phyloP scores from a whole-genome alignment of 2,329 filamentous ascomycete species.

The Cytospora mali region DNA sequence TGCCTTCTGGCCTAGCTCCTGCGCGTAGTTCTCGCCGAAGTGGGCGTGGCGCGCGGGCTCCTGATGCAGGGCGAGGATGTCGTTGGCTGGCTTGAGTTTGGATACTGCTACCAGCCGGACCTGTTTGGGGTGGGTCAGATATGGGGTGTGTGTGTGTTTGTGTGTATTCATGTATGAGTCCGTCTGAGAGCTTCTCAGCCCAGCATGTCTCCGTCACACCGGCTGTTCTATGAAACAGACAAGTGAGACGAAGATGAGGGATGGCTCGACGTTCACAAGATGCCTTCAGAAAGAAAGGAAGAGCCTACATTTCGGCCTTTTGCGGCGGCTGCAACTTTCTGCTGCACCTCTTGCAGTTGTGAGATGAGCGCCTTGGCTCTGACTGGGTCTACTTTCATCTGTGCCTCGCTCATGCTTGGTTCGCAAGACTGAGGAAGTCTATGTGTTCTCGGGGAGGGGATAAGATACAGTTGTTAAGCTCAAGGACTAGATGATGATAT shows the following conservation, averaged over 20 bases:
- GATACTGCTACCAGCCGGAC: slow-evolving; percentile 91
- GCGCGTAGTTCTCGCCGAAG: slow-evolving; percentile 96
- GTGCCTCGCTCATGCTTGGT: slow-evolving; percentile 46
- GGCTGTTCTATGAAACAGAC: not conserved
- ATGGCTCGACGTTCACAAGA: not conserved
- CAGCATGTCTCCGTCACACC: too few species aligned
- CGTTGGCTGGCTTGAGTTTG: slow-evolving; percentile 90
- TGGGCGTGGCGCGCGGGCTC: slow-evolving; percentile 64
- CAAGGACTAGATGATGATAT: not conserved
- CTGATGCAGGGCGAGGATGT: slow-evolving; percentile 82
- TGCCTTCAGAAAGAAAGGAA: not conserved
- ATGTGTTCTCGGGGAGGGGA: not conserved
- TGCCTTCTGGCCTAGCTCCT: slow-evolving; percentile 87
- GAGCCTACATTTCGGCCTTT: slow-evolving; percentile 56
- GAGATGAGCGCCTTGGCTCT: slow-evolving; percentile 65
- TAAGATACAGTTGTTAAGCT: not conserved
- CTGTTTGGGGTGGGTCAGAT: slow-evolving; percentile 44
- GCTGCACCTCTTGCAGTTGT: slow-evolving; percentile 63
- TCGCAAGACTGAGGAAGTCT: not conserved
- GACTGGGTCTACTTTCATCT: slow-evolving; percentile 64
- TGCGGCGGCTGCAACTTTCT: slow-evolving; percentile 58
- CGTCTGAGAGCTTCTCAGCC: too few species aligned
- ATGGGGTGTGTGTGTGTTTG: slow-evolving; percentile 8
- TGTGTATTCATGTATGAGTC: too few species aligned
- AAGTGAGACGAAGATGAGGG: slow-evolving; percentile 22